Percentiles rank a stretch among this genome's conserved stretches.
Conservation (phyloP, 441 rosid genomes). For the Kokia cookei region DNA sequence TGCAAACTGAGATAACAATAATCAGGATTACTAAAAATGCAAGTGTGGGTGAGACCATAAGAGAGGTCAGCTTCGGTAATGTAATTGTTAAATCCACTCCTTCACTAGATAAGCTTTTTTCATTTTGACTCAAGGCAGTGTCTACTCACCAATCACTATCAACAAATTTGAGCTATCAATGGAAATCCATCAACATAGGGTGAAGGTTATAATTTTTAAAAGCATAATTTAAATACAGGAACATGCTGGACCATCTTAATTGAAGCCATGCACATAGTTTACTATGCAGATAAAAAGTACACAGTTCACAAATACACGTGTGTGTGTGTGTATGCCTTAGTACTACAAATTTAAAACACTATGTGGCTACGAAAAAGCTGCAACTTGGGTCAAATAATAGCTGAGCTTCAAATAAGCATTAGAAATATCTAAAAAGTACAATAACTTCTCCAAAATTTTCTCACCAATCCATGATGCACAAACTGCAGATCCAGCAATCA, state of each 20-base stretch:
- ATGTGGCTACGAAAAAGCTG: not conserved
- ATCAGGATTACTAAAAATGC: not conserved
- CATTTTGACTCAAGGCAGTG: not conserved
- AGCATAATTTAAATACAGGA: not conserved
- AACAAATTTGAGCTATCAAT: not conserved
- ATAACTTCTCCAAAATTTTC: conserved; percentile 7
- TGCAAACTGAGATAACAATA: not conserved
- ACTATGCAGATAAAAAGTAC: not conserved
- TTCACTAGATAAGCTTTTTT: not conserved
- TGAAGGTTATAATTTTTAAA: not conserved
- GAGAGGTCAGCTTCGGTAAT: not conserved
- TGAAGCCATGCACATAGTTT: not conserved
- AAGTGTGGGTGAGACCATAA: not conserved
- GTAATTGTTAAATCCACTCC: not conserved
- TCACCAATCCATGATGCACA: conserved; percentile 97
- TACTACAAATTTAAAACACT: not conserved
- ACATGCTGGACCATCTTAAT: not conserved
- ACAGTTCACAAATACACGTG: no score
- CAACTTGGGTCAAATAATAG: not conserved
- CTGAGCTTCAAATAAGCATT: not conserved
- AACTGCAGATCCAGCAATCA: conserved; percentile 97
- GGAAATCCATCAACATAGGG: not conserved
- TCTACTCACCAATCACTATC: not conserved
- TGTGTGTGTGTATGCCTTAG: not conserved
- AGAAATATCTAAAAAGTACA: not conserved